phyloP scores from a whole-genome alignment of 73 alveolate species.

The Durusdinium trenchii region DNA sequence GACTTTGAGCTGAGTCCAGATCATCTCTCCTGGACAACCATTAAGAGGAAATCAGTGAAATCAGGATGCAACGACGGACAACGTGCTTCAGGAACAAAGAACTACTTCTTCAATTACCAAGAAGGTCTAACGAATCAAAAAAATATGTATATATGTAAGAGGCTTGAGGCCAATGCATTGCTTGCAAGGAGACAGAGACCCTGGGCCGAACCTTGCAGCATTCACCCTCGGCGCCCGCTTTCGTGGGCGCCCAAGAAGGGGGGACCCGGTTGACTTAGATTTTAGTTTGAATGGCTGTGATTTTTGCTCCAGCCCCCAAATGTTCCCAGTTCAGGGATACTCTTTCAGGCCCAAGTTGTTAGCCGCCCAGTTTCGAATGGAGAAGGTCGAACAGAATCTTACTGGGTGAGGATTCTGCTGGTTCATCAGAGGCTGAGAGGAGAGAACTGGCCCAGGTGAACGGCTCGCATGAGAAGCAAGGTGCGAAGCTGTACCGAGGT shows the following conservation, averaged over 20 bases:
- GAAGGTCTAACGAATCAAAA: too few relatives aligned
- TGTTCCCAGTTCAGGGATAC: not conserved
- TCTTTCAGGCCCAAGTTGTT: not conserved
- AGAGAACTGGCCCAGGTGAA: not conserved
- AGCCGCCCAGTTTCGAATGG: not conserved
- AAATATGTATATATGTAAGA: too few relatives aligned
- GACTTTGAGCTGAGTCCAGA: too few relatives aligned
- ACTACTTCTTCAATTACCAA: too few relatives aligned
- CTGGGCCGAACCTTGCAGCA: conserved; percentile 57
- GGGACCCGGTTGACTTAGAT: not conserved
- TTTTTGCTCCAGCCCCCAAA: not conserved
- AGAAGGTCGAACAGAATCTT: not conserved
- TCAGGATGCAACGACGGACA: too few relatives aligned
- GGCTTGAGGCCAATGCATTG: too few relatives aligned
- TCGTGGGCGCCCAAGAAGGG: not conserved
- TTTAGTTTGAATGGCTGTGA: not conserved
- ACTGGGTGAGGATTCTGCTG: not conserved
- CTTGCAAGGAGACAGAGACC: not conserved
- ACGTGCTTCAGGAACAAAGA: too few relatives aligned
- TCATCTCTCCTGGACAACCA: too few relatives aligned
- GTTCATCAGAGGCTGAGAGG: not conserved
- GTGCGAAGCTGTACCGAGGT: too few relatives aligned
- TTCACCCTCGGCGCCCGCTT: conserved; percentile 51
- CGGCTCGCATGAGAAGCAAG: not conserved
- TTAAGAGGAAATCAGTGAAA: too few relatives aligned